Conservation (phyloP, 805 yeast genomes). For the Pichia rugopelliculosa region DNA sequence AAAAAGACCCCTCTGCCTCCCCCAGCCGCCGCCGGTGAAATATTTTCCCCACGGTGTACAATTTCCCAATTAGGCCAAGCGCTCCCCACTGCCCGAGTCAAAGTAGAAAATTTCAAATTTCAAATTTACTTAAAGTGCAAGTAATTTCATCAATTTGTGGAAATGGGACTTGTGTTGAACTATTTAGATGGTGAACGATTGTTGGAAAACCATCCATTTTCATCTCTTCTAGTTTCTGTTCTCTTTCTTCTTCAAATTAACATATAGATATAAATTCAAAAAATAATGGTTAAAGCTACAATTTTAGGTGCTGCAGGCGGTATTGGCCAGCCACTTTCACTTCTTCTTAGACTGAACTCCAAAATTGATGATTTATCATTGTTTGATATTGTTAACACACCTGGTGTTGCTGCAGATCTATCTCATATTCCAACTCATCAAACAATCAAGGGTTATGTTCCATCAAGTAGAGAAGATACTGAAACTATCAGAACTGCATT, state of each 20-base stretch:
- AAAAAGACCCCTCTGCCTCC: too few species aligned
- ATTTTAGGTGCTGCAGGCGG: conserved; percentile 93
- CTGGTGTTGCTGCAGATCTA: conserved; percentile 87
- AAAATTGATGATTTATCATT: conserved; percentile 61
- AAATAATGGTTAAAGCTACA: conserved; percentile 46
- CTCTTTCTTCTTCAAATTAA: background rate
- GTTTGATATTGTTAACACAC: conserved; percentile 77
- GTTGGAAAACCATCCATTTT: too few species aligned
- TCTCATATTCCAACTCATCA: conserved; percentile 55
- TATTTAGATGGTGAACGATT: too few species aligned
- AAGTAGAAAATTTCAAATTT: too few species aligned
- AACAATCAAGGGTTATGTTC: conserved; percentile 20
- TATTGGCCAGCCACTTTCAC: conserved; percentile 87
- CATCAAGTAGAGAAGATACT: conserved; percentile 23
- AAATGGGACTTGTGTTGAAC: too few species aligned
- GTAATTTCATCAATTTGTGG: too few species aligned
- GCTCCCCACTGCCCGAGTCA: too few species aligned
- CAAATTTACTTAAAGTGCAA: too few species aligned
- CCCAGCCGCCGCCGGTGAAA: too few species aligned
- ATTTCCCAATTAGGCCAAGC: too few species aligned
- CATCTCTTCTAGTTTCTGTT: too few species aligned
- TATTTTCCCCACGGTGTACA: too few species aligned
- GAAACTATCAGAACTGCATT: conserved; percentile 37
- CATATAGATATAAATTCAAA: background rate
- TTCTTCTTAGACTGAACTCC: conserved; percentile 65